phyloP scores from a whole-genome alignment of 2,329 filamentous ascomycete genomes.

The Mycosphaerelloides madeirae region DNA sequence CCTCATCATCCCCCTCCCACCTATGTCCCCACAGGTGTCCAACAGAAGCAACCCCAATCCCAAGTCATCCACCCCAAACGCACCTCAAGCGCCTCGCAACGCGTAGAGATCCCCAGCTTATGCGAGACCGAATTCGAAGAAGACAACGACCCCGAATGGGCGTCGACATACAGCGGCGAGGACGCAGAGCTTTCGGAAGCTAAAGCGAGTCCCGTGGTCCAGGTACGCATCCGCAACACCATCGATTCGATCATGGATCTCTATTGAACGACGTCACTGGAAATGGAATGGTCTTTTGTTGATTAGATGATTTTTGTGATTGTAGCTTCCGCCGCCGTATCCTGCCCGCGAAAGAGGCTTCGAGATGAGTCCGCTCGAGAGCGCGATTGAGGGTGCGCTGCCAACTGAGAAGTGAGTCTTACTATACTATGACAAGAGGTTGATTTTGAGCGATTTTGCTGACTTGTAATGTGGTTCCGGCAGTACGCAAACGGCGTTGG shows the following conservation, averaged over 20 bases:
- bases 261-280: constrained; percentile 9
- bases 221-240: constrained; percentile 28
- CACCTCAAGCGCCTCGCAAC: constrained; percentile 1
- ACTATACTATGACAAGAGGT: neutral
- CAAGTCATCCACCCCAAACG: constrained; percentile 6
- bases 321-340: constrained; percentile 1
- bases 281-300: constrained; percentile 17
- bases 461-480: neutral
- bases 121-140: constrained; percentile 24
- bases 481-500: constrained; percentile 23
- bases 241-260: constrained; percentile 27
- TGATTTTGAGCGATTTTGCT: constrained; percentile 4
- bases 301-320: constrained; percentile 4
- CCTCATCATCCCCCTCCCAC: constrained; percentile 6
- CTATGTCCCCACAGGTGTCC: constrained; percentile 7
- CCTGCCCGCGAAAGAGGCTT: constrained; percentile 3
- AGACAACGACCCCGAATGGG: constrained; percentile 18
- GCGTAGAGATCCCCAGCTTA: constrained; percentile 19
- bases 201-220: constrained; percentile 22
- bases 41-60: constrained; percentile 5
- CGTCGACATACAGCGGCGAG: constrained; percentile 26
- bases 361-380: constrained; percentile 18
- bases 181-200: constrained; percentile 21
- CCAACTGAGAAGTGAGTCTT: constrained; percentile 26
- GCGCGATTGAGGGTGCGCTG: constrained; percentile 21